Evolutionary conservation across 1,284 basidiomycete genomes (phyloP).

Genomic region (Cryptococcus maquisensis): DNA sequence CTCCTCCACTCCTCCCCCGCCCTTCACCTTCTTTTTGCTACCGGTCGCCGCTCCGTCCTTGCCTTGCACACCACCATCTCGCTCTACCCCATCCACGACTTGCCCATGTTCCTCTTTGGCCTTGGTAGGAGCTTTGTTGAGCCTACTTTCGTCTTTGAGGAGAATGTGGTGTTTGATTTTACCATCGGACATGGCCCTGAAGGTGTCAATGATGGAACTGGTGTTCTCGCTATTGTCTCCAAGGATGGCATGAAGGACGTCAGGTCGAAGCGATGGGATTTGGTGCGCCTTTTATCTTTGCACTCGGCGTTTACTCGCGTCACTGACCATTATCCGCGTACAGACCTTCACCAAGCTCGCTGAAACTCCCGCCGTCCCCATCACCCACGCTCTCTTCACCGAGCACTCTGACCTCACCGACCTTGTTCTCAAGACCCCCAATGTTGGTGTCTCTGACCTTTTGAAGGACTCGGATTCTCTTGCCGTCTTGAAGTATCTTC

Average conservation of each 20-base stretch:
- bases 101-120: constrained; percentile 57
- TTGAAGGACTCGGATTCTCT: constrained; percentile 57
- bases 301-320: not conserved
- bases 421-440: constrained; percentile 63
- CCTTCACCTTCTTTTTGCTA: constrained; percentile 71
- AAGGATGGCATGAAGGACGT: constrained; percentile 70
- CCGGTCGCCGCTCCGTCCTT: constrained; percentile 69
- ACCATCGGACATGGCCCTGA: constrained; percentile 58
- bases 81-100: constrained; percentile 77
- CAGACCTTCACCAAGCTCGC: constrained; percentile 45
- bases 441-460: constrained; percentile 57
- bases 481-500: constrained; percentile 66
- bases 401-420: constrained; percentile 77
- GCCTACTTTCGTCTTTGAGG: constrained; percentile 61
- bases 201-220: constrained; percentile 53
- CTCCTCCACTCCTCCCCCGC: constrained; percentile 36
- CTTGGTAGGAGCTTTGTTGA: constrained; percentile 63
- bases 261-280: constrained; percentile 72
- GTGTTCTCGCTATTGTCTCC: constrained; percentile 76
- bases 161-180: constrained; percentile 61
- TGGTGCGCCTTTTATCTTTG: constrained; percentile 56
- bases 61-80: constrained; percentile 73
- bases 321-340: not conserved
- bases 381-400: constrained; percentile 62
- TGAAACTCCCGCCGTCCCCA: constrained; percentile 36